Conservation (phyloP, 2,329 filamentous ascomycete species). For the Colletotrichum lini region DNA sequence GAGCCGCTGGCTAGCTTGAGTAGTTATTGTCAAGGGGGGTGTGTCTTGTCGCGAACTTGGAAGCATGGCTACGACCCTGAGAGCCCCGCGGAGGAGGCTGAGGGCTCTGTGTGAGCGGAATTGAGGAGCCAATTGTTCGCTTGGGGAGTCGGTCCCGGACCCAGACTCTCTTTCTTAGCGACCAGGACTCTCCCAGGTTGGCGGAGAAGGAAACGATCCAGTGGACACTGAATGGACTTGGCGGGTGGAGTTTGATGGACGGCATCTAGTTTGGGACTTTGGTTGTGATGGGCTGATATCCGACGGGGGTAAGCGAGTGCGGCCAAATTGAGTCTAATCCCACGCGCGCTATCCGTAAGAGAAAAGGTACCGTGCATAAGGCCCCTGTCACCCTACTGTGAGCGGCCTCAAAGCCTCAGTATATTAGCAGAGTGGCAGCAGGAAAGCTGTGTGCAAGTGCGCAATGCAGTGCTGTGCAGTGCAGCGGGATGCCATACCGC, state of each 20-base stretch:
- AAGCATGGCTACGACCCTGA: conserved; percentile 27
- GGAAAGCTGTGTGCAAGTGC: neutral
- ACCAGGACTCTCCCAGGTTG: conserved; percentile 12
- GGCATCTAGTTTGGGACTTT: conserved; percentile 30
- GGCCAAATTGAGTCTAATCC: conserved; percentile 35
- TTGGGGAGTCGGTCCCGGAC: neutral
- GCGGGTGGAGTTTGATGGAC: conserved; percentile 25
- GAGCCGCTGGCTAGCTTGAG: conserved; percentile 3
- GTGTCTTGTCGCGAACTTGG: conserved; percentile 4
- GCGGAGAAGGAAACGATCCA: conserved; percentile 33
- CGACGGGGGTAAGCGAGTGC: conserved; percentile 37
- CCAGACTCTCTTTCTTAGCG: too few relatives aligned
- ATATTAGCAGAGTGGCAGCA: neutral
- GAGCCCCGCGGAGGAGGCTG: conserved; percentile 28
- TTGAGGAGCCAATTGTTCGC: conserved; percentile 14
- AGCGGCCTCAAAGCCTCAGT: conserved; percentile 37
- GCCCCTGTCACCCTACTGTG: conserved; percentile 12
- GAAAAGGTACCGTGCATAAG: conserved; percentile 41
- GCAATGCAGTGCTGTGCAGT: neutral
- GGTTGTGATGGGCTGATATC: conserved; percentile 40
- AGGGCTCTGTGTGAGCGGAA: conserved; percentile 24
- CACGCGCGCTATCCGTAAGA: conserved; percentile 5
- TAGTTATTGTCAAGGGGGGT: neutral
- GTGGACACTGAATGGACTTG: conserved; percentile 11
- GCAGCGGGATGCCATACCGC: neutral